Evolutionary conservation across 2,329 filamentous ascomycete genomes (phyloP), one percentile per base, ranked within the genome.

Genomic region (Aciculosporium take): DNA sequence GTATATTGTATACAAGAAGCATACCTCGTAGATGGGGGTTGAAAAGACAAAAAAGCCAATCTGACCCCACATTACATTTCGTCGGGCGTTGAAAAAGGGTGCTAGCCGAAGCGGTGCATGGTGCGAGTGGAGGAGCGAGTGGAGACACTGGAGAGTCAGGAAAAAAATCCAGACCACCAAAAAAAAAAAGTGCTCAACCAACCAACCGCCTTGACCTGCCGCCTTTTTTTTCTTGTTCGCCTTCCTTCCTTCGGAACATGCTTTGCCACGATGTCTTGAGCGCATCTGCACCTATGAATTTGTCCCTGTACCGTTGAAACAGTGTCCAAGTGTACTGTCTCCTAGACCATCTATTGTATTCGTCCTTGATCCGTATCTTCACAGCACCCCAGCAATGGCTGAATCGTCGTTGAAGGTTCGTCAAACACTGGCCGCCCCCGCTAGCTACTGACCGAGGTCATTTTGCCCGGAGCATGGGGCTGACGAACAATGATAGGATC

Each of bases 361-460:
- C 4, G n/a, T 18, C 20, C 27, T 20, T 17, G 10, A 18, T 32
- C 15, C 13, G 6, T 23, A 32, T 13, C 9, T 18, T n/a, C 12
- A 33, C 23, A 18, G 10, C n/a, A 34, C n/a, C 34, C n/a, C n/a
- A 39, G 27, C 23, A 28, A 69, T 69, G 66, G 60, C 59, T 48
- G 65, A 68, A 40, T 57, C 62, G 42, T 63, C 64, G 49, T 56
- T 69, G 50, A 65, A 69, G 63, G 66, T 69, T 58, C 51, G 65
- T 66, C 49, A 49, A 37, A 43, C 44, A 49, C 40, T 41, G 46
- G 32, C 43, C 54, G 53, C 46, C 57, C 50, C 53, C 55, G 51
- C 55, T 48, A 51, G 37, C 44, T 40, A 17, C 35, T 29, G 43
- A 17, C 35, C 27, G 43, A 36, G 18, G 23, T 18, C 21, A 24